These are phyloP conservation scores for Botrytis fabae DNA, from an alignment of 2,329 filamentous ascomycete genomes.

Conservation along the genomic window DNA sequence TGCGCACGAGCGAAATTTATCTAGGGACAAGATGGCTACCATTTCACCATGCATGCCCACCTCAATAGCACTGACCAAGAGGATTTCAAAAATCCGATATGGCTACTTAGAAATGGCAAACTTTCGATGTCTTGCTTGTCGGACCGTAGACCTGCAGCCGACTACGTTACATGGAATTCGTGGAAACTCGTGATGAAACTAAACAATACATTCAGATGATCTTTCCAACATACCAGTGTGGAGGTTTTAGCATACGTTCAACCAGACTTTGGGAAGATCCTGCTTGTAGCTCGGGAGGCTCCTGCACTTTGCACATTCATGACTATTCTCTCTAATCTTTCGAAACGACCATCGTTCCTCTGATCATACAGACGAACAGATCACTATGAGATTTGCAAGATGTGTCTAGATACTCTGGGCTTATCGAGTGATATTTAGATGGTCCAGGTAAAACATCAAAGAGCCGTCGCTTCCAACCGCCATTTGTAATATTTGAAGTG, in stretches of 20 bases:
- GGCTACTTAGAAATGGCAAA: background rate
- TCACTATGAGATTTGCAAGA: background rate
- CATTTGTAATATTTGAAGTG: background rate
- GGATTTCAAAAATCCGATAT: background rate
- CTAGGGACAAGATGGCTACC: background rate
- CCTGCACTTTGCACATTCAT: background rate
- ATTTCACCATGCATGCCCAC: background rate
- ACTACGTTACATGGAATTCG: background rate
- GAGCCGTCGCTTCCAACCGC: background rate
- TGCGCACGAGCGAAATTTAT: background rate
- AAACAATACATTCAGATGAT: background rate
- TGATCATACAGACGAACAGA: background rate
- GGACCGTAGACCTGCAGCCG: background rate
- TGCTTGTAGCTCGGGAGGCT: background rate
- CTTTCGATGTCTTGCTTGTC: background rate
- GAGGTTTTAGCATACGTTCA: background rate
- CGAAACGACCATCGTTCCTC: background rate
- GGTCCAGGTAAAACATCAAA: background rate
- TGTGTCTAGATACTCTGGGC: background rate
- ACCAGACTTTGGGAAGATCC: background rate
- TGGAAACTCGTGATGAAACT: background rate
- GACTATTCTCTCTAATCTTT: background rate
- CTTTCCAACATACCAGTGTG: background rate
- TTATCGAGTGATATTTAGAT: background rate
- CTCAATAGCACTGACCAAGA: conserved; percentile 13